Conservation (phyloP, 805 yeast genomes). For the Saturnispora halmiae region DNA sequence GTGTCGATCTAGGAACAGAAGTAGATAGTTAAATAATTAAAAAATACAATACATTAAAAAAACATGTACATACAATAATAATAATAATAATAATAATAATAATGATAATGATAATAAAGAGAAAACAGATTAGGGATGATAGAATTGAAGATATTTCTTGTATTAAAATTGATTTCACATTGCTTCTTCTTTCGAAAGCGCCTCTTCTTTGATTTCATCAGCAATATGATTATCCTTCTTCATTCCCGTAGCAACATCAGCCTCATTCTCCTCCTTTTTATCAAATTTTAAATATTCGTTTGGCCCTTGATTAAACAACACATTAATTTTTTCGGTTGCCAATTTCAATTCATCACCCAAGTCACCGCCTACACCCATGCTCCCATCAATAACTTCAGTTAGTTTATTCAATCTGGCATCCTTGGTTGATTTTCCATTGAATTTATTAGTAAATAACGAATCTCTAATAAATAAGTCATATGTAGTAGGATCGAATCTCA, state of each 20-base stretch:
- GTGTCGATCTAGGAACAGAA: conserved; percentile 72
- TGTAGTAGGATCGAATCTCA: conserved; percentile 72
- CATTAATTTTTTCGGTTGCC: conserved; percentile 27
- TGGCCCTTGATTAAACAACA: conserved; percentile 35
- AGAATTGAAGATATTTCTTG: too few relatives aligned
- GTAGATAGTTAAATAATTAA: conserved; percentile 12
- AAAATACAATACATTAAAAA: conserved; percentile 1
- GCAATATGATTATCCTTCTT: conserved; percentile 2
- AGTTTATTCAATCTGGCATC: conserved; percentile 22
- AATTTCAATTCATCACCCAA: conserved; percentile 32
- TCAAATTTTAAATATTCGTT: conserved; percentile 21
- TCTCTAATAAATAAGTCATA: conserved; percentile 70
- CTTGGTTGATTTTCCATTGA: conserved; percentile 12
- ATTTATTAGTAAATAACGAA: conserved; percentile 35
- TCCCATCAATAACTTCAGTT: conserved; percentile 38
- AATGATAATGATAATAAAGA: not conserved
- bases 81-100: not conserved
- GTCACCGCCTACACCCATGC: conserved; percentile 45
- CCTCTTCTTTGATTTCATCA: not conserved
- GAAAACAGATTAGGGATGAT: too few relatives aligned
- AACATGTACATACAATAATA: conserved; percentile 1
- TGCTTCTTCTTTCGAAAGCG: too few relatives aligned
- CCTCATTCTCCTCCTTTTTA: conserved; percentile 11
- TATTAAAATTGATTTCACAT: too few relatives aligned
- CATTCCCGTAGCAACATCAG: conserved; percentile 1